These are phyloP conservation scores for Lipomyces chichibuensis DNA, from an alignment of 805 yeast genomes.

Conservation along the genomic window DNA sequence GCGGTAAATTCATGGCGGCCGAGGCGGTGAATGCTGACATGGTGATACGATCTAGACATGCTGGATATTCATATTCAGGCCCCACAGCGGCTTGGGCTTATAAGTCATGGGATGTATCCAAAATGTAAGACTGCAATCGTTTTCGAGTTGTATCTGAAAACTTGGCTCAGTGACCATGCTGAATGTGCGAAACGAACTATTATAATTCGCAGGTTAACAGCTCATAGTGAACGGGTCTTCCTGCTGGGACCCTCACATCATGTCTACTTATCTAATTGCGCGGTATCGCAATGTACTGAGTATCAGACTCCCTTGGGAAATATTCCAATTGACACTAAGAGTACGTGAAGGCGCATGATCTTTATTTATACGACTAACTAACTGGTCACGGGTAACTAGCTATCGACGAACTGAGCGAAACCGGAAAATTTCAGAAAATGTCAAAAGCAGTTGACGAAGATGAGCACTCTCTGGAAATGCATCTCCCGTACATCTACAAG, in stretches of 20 bases:
- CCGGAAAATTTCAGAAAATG: conserved; percentile 60
- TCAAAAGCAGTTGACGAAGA: conserved; percentile 64
- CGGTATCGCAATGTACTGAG: conserved; percentile 54
- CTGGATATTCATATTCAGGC: conserved; percentile 88
- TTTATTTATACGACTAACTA: not conserved
- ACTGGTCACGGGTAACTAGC: conserved; percentile 10
- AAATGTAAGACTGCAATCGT: conserved; percentile 41
- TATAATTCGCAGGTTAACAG: not conserved
- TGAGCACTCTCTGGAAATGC: conserved; percentile 96
- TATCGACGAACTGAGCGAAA: conserved; percentile 40
- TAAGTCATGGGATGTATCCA: conserved; percentile 63
- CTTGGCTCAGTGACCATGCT: not conserved
- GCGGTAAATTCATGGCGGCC: not conserved
- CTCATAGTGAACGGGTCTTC: conserved; percentile 58
- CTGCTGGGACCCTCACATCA: conserved; percentile 94
- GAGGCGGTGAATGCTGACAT: conserved; percentile 1
- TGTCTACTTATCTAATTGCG: conserved; percentile 69
- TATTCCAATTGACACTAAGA: conserved; percentile 63
- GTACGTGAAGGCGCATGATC: conserved; percentile 21
- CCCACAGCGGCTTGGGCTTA: conserved; percentile 76
- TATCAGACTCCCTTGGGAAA: conserved; percentile 86
- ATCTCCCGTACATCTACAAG: conserved; percentile 71
- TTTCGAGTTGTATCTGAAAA: not conserved
- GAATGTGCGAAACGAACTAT: not conserved
- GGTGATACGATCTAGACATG: conserved; percentile 58